phyloP scores from a whole-genome alignment of 768 basidiomycete genomes.

The Amyloporia xantha region DNA sequence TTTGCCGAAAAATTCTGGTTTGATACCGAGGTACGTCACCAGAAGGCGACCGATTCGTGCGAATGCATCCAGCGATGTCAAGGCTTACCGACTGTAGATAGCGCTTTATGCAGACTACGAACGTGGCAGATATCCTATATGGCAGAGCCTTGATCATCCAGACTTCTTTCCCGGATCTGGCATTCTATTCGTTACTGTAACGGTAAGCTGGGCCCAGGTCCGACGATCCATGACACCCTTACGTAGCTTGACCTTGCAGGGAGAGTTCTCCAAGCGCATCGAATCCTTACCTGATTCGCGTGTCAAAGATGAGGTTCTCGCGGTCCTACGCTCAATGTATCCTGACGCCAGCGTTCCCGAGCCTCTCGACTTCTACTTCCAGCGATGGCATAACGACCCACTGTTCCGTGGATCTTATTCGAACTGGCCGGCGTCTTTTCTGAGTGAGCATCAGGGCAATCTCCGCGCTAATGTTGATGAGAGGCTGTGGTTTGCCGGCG shows the following conservation, averaged over 20 bases:
- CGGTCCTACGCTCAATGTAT: slow-evolving; percentile 54
- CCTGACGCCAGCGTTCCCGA: slow-evolving; percentile 47
- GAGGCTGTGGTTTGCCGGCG: slow-evolving; percentile 58
- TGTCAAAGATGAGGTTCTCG: slow-evolving; percentile 48
- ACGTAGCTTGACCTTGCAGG: slow-evolving; percentile 32
- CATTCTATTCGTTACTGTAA: slow-evolving; percentile 48
- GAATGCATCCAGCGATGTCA: background rate
- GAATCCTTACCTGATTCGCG: slow-evolving; percentile 42
- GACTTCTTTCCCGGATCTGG: slow-evolving; percentile 55
- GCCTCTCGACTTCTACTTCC: slow-evolving; percentile 49
- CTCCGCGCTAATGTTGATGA: slow-evolving; percentile 45
- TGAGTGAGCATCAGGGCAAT: slow-evolving; percentile 45
- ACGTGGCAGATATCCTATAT: slow-evolving; percentile 59
- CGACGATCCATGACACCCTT: background rate
- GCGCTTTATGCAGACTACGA: slow-evolving; percentile 53
- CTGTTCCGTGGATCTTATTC: slow-evolving; percentile 56
- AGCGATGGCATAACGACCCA: slow-evolving; percentile 47
- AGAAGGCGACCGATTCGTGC: background rate
- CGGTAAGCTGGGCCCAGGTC: slow-evolving; percentile 21
- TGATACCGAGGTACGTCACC: slow-evolving; percentile 31
- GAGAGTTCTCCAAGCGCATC: slow-evolving; percentile 54
- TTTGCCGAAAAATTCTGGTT: slow-evolving; percentile 59
- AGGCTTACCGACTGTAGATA: slow-evolving; percentile 29
- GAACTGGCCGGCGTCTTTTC: slow-evolving; percentile 63
- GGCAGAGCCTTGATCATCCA: slow-evolving; percentile 57